Conservation (phyloP, 257 asterid species). For the Solanum dulcamara region DNA sequence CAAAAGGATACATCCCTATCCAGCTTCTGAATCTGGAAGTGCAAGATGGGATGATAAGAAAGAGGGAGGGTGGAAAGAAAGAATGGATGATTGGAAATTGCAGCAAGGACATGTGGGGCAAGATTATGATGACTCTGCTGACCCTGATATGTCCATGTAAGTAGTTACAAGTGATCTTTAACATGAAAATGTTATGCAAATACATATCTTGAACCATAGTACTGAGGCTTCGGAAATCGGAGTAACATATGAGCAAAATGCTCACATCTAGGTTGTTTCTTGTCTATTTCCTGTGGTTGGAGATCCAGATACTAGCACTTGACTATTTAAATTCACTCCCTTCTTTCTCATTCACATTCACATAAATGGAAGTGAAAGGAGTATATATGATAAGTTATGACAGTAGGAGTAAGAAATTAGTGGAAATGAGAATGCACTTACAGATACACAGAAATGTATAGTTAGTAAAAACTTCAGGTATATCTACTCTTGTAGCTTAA, state of each 20-base stretch:
- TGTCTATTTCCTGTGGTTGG: not conserved
- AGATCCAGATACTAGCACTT: not conserved
- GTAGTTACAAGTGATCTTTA: not conserved
- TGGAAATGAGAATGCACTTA: not conserved
- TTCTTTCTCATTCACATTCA: not conserved
- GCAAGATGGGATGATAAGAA: slow-evolving; percentile 82
- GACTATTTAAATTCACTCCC: not conserved
- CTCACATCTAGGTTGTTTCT: not conserved
- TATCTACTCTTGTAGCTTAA: not conserved
- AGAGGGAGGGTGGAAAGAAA: slow-evolving; percentile 83
- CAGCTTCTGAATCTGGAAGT: slow-evolving; percentile 52
- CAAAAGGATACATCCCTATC: slow-evolving; percentile 80
- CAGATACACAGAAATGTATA: not conserved
- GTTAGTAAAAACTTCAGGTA: not conserved
- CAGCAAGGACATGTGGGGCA: slow-evolving; percentile 72
- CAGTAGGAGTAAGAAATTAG: not conserved
- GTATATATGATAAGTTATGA: not conserved
- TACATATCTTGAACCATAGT: not conserved
- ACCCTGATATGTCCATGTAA: slow-evolving; percentile 72
- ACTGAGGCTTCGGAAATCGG: not conserved
- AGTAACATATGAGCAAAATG: not conserved
- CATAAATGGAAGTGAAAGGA: not conserved
- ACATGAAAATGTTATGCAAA: not conserved
- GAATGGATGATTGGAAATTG: slow-evolving; percentile 95
- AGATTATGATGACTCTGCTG: slow-evolving; percentile 58